A percentile compares a stretch with the other conserved stretches of the same genome.
phyloP scores from a whole-genome alignment of 129 eudicot species.

The Lactuca saligna region DNA sequence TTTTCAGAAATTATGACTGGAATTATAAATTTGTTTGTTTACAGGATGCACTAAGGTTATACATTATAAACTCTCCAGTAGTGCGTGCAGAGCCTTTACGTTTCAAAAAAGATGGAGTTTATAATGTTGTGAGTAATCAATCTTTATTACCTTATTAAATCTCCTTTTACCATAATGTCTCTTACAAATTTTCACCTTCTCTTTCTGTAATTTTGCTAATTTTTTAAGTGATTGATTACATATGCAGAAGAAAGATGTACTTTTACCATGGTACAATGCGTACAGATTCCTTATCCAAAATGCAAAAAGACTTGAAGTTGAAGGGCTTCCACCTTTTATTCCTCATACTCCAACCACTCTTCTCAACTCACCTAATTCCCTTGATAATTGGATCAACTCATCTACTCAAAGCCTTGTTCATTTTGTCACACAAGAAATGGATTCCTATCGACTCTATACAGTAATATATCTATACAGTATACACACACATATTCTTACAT shows the following conservation, averaged over 20 bases:
- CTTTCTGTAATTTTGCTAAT: not conserved
- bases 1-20: not conserved
- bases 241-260: too few species aligned
- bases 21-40: not conserved
- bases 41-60: slow-evolving; percentile 66
- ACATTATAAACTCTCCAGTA: slow-evolving; percentile 77
- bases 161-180: not conserved
- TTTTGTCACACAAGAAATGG: slow-evolving; percentile 63
- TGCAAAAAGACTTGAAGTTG: too few species aligned
- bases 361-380: too few species aligned
- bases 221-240: not conserved
- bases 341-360: too few species aligned
- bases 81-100: slow-evolving; percentile 86
- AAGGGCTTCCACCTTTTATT: too few species aligned
- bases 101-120: slow-evolving; percentile 74
- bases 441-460: slow-evolving; percentile 65
- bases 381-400: too few species aligned
- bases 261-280: too few species aligned
- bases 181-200: not conserved
- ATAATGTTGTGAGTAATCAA: slow-evolving; percentile 52
- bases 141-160: not conserved
- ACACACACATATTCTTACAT: too few species aligned
- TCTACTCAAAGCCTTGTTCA: too few species aligned
- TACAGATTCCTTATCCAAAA: too few species aligned
- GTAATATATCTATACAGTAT: slow-evolving; percentile 4